Evolutionary conservation across 768 basidiomycete species (phyloP).

Genomic region (Amanita phalloides): DNA sequence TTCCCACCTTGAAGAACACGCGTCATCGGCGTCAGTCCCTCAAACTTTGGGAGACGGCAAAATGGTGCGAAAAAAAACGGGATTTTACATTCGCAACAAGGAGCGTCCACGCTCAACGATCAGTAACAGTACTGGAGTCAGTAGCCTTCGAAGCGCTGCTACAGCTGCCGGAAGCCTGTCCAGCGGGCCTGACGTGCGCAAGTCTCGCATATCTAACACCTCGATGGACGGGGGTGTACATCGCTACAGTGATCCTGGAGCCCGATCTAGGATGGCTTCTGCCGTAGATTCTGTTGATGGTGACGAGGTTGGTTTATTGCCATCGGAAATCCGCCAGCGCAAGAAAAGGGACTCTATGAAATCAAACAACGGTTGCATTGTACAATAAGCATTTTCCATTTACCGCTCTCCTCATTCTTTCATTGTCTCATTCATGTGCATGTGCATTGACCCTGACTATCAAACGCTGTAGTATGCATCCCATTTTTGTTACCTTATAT

Average conservation of each 20-base stretch:
- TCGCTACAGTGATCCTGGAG: slow-evolving; percentile 13
- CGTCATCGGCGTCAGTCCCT: slow-evolving; percentile 17
- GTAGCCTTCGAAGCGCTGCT: slow-evolving; percentile 49
- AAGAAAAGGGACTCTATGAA: slow-evolving; percentile 27
- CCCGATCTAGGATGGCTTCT: slow-evolving; percentile 21
- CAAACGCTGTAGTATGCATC: neutral
- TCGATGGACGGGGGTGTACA: slow-evolving; percentile 9
- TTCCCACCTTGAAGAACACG: slow-evolving; percentile 42
- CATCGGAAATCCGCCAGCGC: slow-evolving; percentile 20
- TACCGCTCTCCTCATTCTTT: slow-evolving; percentile 4
- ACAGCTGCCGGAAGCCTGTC: slow-evolving; percentile 36
- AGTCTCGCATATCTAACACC: slow-evolving; percentile 9
- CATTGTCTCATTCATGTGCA: neutral
- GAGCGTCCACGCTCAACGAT: slow-evolving; percentile 49
- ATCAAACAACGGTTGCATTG: slow-evolving; percentile 31
- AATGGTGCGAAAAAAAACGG: neutral
- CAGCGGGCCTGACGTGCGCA: slow-evolving; percentile 18
- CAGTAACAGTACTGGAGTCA: slow-evolving; percentile 46
- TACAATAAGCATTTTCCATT: slow-evolving; percentile 27
- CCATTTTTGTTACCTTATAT: neutral
- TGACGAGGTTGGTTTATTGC: slow-evolving; percentile 22
- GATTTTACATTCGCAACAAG: slow-evolving; percentile 22
- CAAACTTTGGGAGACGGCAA: slow-evolving; percentile 11
- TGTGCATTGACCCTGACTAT: neutral
- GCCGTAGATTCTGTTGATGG: neutral